A percentile compares a stretch with the other conserved stretches of the same genome.
phyloP scores from a whole-genome alignment of 306 rosid species.

The Acacia acuminata region DNA sequence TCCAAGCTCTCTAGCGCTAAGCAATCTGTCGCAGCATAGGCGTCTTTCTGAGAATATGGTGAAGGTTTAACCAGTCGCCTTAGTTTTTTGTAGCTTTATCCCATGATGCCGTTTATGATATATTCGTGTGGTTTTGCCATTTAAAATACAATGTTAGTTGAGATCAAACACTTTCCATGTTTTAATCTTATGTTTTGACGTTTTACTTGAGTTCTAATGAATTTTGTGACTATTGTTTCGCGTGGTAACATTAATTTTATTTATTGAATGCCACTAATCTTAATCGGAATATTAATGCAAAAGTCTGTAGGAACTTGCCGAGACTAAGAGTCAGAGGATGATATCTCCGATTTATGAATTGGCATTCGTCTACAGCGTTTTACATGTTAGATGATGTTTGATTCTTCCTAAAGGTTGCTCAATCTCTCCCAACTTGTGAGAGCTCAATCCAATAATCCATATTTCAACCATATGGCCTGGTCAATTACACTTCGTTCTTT shows the following conservation, averaged over 20 bases:
- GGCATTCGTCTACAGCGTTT: too few species aligned
- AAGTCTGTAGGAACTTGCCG: neutral
- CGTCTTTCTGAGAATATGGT: neutral
- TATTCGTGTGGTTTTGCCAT: neutral
- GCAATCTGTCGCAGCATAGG: conserved; percentile 27
- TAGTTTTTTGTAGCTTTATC: conserved; percentile 36
- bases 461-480: too few species aligned
- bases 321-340: neutral
- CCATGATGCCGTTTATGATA: conserved; percentile 12
- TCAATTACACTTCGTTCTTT: too few species aligned
- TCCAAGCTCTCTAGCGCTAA: conserved; percentile 34
- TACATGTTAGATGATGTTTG: too few species aligned
- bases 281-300: neutral
- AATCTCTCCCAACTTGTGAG: too few species aligned
- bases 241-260: neutral
- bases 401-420: too few species aligned
- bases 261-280: neutral
- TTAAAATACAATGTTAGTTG: conserved; percentile 9
- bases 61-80: neutral
- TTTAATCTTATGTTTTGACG: neutral
- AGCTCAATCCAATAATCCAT: too few species aligned
- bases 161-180: neutral
- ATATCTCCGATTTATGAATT: neutral
- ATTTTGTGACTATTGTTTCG: neutral
- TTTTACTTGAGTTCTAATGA: neutral